phyloP scores from a whole-genome alignment of 768 basidiomycete genomes.

The Russula abietina region DNA sequence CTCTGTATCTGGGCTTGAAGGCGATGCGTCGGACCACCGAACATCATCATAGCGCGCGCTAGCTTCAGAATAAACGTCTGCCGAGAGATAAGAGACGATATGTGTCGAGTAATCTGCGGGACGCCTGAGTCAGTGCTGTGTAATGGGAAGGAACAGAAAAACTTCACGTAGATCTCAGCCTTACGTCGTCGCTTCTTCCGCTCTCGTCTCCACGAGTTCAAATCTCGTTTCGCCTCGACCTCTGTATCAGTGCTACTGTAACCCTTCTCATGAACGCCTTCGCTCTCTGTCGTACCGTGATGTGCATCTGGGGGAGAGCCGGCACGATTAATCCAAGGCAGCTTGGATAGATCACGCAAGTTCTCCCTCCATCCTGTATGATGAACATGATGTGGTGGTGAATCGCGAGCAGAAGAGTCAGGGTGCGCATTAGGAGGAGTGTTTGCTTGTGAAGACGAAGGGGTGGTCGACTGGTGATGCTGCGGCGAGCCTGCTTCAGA shows the following conservation, averaged over 20 bases:
- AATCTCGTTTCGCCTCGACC: slow-evolving; percentile 23
- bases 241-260: slow-evolving; percentile 23
- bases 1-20: slow-evolving; percentile 76
- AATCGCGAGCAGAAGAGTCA: not conserved
- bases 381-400: not conserved
- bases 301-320: slow-evolving; percentile 30
- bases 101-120: slow-evolving; percentile 69
- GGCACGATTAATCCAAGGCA: slow-evolving; percentile 28
- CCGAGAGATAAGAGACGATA: slow-evolving; percentile 72
- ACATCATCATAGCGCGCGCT: slow-evolving; percentile 84
- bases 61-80: slow-evolving; percentile 85
- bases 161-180: slow-evolving; percentile 67
- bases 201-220: slow-evolving; percentile 36
- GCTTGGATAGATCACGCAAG: slow-evolving; percentile 38
- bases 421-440: not conserved
- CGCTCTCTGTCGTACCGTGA: slow-evolving; percentile 28
- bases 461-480: not conserved
- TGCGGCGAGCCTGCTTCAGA: slow-evolving; percentile 3
- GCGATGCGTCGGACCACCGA: slow-evolving; percentile 77
- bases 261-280: slow-evolving; percentile 30
- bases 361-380: slow-evolving; percentile 34
- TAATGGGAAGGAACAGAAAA: slow-evolving; percentile 16
- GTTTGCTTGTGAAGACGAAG: slow-evolving; percentile 1
- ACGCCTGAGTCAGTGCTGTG: not conserved
- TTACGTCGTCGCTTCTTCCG: slow-evolving; percentile 42